Percentiles rank a stretch among this genome's conserved stretches.
Conservation (phyloP, 257 asterid genomes). For the Solanum ossicruentum region DNA sequence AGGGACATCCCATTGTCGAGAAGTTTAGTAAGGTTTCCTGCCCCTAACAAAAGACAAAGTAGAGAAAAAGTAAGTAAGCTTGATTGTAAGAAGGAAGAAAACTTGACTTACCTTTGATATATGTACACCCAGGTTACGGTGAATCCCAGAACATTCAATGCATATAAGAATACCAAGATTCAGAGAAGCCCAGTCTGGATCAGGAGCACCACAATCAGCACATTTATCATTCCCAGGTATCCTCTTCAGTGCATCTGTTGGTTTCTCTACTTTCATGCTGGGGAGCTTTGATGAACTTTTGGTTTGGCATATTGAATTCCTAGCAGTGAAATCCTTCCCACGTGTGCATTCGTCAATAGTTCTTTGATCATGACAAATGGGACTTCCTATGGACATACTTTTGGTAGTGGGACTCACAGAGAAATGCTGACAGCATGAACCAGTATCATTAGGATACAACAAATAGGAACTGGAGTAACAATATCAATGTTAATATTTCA, state of each 20-base stretch:
- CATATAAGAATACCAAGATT: conserved; percentile 80
- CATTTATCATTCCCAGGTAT: conserved; percentile 85
- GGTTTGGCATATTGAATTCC: conserved; percentile 37
- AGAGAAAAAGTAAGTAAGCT: neutral
- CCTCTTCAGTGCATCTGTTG: conserved; percentile 46
- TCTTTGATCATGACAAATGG: conserved; percentile 28
- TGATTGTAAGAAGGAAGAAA: neutral
- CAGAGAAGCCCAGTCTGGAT: conserved; percentile 96
- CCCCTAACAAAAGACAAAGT: neutral
- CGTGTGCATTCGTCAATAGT: conserved; percentile 20
- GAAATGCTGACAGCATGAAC: conserved; percentile 26
- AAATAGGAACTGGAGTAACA: neutral
- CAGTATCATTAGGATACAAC: neutral
- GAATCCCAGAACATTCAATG: conserved; percentile 85
- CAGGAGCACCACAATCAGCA: conserved; percentile 93
- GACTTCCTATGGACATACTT: conserved; percentile 33
- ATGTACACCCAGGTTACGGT: conserved; percentile 91
- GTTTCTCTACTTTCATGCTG: conserved; percentile 35
- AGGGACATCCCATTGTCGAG: neutral
- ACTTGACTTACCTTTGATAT: conserved; percentile 65
- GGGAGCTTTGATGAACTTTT: conserved; percentile 36
- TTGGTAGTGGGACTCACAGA: conserved; percentile 41
- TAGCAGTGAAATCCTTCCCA: conserved; percentile 31
- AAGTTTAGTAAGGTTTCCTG: neutral
- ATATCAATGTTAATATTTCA: conserved; percentile 11